Evolutionary conservation across 352 stramenopile genomes (phyloP).

Genomic region (Phytophthora boehmeriae): DNA sequence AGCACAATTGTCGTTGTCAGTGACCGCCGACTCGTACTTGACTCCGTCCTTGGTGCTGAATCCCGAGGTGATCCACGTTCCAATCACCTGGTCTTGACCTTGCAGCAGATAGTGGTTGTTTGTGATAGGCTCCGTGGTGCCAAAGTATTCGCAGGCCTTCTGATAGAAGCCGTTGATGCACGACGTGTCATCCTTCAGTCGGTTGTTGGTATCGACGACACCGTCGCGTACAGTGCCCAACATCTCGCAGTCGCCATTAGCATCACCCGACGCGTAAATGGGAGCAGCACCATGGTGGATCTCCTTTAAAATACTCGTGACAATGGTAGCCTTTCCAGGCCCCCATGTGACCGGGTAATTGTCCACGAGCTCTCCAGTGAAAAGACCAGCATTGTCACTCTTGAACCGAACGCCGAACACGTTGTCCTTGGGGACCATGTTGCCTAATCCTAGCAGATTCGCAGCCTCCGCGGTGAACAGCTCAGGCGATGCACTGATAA

Average conservation of each 20-base stretch:
- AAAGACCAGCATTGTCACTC: constrained; percentile 38
- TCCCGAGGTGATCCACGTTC: constrained; percentile 70
- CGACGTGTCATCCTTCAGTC: constrained; percentile 45
- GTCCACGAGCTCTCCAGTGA: constrained; percentile 45
- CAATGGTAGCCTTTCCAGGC: constrained; percentile 54
- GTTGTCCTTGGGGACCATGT: constrained; percentile 56
- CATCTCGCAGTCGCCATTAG: constrained; percentile 69
- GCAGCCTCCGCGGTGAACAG: constrained; percentile 56
- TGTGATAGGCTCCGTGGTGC: constrained; percentile 36
- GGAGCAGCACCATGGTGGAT: constrained; percentile 48
- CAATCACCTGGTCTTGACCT: constrained; percentile 64
- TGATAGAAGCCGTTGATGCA: constrained; percentile 75
- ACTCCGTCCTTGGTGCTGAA: constrained; percentile 65
- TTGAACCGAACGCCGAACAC: constrained; percentile 67
- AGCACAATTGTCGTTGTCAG: constrained; percentile 35
- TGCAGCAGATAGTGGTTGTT: constrained; percentile 67
- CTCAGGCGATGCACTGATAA: constrained; percentile 70
- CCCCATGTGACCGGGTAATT: constrained; percentile 76
- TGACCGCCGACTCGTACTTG: constrained; percentile 53
- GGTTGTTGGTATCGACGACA: constrained; percentile 71
- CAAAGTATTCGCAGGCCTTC: constrained; percentile 61
- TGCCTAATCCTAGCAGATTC: constrained; percentile 49
- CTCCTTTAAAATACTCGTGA: constrained; percentile 51
- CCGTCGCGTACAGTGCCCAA: constrained; percentile 59
- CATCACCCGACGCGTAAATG: constrained; percentile 65